Evolutionary conservation across 2,329 filamentous ascomycete species (phyloP).

Genomic region (Sordariomycetes sp.): DNA sequence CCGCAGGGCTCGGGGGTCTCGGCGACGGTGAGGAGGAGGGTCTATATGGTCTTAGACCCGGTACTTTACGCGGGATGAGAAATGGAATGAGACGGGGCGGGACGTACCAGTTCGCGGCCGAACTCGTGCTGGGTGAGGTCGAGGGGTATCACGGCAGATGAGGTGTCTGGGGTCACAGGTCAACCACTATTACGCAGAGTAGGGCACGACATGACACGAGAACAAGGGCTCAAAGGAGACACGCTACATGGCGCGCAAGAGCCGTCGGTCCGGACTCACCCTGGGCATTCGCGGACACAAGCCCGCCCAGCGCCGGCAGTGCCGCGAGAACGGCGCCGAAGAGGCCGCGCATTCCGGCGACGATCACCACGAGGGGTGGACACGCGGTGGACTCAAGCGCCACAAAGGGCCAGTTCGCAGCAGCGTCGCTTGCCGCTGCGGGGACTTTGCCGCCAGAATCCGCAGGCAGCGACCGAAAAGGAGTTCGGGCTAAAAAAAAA

Average conservation of each 20-base stretch:
- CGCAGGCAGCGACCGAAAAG: neutral
- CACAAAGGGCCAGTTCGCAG: neutral
- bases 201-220: neutral
- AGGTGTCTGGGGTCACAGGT: neutral
- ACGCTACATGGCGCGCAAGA: neutral
- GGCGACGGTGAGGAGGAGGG: constrained; percentile 3
- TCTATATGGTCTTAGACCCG: constrained; percentile 3
- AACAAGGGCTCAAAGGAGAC: neutral
- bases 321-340: neutral
- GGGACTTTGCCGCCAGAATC: neutral
- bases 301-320: neutral
- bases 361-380: neutral
- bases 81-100: neutral
- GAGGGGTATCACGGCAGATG: constrained; percentile 3
- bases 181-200: neutral
- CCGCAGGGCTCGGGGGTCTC: neutral
- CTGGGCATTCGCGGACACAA: neutral
- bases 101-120: constrained; percentile 5
- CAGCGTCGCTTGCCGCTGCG: neutral
- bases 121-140: constrained; percentile 1
- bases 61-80: neutral
- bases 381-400: neutral
- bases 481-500: neutral
- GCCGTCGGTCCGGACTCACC: neutral
- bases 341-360: constrained; percentile 2